A percentile compares a stretch with the other conserved stretches of the same genome.
Conservation (phyloP, 2,329 filamentous ascomycete species). For the Verticillium alfalfae region DNA sequence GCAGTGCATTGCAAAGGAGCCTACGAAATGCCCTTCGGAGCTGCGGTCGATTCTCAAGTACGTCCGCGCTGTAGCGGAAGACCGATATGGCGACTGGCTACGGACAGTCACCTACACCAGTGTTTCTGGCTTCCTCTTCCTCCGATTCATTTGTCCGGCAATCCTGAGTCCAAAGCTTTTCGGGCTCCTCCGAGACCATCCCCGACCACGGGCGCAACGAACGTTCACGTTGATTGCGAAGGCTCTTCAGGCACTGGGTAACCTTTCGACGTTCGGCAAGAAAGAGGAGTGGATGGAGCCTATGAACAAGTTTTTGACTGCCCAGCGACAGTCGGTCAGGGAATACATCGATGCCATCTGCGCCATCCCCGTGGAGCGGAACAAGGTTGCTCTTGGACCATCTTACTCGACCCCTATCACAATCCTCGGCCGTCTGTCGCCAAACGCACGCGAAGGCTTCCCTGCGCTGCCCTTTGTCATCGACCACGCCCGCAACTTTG, state of each 20-base stretch:
- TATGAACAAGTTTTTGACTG: slow-evolving; percentile 83
- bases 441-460: slow-evolving; percentile 82
- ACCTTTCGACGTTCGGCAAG: slow-evolving; percentile 84
- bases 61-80: slow-evolving; percentile 85
- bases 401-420: slow-evolving; percentile 91
- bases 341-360: slow-evolving; percentile 84
- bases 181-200: slow-evolving; percentile 76
- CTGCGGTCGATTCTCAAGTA: slow-evolving; percentile 84
- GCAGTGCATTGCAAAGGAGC: slow-evolving; percentile 75
- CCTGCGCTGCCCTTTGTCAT: slow-evolving; percentile 90
- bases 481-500: slow-evolving; percentile 80
- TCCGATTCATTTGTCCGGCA: slow-evolving; percentile 94
- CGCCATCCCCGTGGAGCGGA: slow-evolving; percentile 68
- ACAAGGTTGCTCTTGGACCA: slow-evolving; percentile 46
- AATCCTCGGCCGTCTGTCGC: slow-evolving; percentile 76
- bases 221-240: slow-evolving; percentile 92
- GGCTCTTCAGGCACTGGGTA: slow-evolving; percentile 83
- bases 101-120: slow-evolving; percentile 88
- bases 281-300: slow-evolving; percentile 99
- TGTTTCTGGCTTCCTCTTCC: slow-evolving; percentile 89
- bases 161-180: slow-evolving; percentile 94
- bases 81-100: slow-evolving; percentile 88
- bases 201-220: slow-evolving; percentile 74
- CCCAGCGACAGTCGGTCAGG: slow-evolving; percentile 75
- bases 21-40: slow-evolving; percentile 70